These are phyloP conservation scores for Cynara cardunculus DNA, from an alignment of 129 eudicot species.

Conservation along the genomic window DNA sequence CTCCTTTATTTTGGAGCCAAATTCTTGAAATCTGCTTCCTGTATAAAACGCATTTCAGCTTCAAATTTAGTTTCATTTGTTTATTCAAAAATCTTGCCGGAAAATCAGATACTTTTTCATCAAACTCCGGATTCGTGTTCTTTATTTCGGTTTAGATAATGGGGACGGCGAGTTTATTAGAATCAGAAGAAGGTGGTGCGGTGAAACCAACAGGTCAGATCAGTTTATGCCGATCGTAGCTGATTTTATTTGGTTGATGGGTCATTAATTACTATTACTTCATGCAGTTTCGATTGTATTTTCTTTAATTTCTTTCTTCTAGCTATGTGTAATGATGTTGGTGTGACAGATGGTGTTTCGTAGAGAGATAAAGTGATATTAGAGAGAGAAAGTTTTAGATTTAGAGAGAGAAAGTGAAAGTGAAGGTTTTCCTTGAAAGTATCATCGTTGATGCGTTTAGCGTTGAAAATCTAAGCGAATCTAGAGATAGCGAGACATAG, in stretches of 20 bases:
- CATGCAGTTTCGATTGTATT: not conserved
- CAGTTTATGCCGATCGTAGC: not conserved
- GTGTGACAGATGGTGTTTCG: slow-evolving; percentile 17
- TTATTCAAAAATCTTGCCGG: not conserved
- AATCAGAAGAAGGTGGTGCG: slow-evolving; percentile 17
- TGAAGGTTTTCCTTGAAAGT: not conserved
- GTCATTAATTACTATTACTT: not conserved
- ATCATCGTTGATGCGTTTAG: not conserved
- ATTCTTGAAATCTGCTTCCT: not conserved
- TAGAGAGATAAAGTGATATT: slow-evolving; percentile 24
- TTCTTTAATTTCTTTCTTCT: not conserved
- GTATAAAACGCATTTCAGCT: slow-evolving; percentile 14
- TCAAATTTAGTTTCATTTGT: not conserved
- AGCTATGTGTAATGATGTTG: slow-evolving; percentile 15
- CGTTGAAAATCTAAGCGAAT: slow-evolving; percentile 2
- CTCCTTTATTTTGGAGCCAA: slow-evolving; percentile 9
- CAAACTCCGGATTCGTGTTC: not conserved
- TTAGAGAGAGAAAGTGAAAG: slow-evolving; percentile 21
- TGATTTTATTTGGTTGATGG: not conserved
- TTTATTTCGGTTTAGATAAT: not conserved
- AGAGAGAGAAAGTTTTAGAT: slow-evolving; percentile 20
- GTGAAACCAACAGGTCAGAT: slow-evolving; percentile 36
- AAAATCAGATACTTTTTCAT: not conserved
- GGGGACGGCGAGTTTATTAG: slow-evolving; percentile 28
- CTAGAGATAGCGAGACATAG: not conserved